Base-by-base conservation (phyloP, 768 basidiomycete species). In the Mycena galopus region DNA sequence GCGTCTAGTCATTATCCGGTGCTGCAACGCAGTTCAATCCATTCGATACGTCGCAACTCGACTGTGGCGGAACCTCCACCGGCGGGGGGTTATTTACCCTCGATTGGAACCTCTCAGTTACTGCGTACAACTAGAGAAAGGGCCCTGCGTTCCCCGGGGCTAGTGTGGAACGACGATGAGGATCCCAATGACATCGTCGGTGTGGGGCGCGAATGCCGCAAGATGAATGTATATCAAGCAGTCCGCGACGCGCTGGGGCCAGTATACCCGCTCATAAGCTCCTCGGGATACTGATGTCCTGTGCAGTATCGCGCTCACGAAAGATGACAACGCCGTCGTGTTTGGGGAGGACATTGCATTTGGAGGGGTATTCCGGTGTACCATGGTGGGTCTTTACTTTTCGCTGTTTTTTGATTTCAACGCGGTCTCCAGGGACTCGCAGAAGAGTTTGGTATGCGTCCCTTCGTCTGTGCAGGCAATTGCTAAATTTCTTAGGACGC, bases 221-320 rank as follows among this genome's bases (percentile, higher is more conserved):
- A 96, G 84, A 97, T 97, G 96, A 98, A 98, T 79, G 85, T 93
- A 75, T 98, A 96, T 81, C 96, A 98, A 79, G 94, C 97, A 1
- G 89, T 98, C 17, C 88, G 97, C 57, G 96, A 97, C 79, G 96
- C 95, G 3, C 89, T 98, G 85, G 92, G 92, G 94, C 93, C 76
- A 60, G 83, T 75, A 39, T 37, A 8, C 57, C 55, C 12, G 57
- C 47, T 3, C 35, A 29, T 23, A 27, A 12, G 27, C 37, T n/a
- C 10, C 23, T 32, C n/a, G 32, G 23, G 42, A 12, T 42, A 25
- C 7, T 64, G 65, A 23, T 23, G 50, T 44, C 44, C n/a, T 70
- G 64, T 56, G 14, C 61, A 95, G 95, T 68, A 95, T 94, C 70
- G 94, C 94, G 6, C 82, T 98, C 23, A 84, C 88, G 33, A 96